Evolutionary conservation across 148 eudicot genomes (phyloP), one percentile per base, ranked within the genome.

Genomic region (Nyssa sinensis): DNA sequence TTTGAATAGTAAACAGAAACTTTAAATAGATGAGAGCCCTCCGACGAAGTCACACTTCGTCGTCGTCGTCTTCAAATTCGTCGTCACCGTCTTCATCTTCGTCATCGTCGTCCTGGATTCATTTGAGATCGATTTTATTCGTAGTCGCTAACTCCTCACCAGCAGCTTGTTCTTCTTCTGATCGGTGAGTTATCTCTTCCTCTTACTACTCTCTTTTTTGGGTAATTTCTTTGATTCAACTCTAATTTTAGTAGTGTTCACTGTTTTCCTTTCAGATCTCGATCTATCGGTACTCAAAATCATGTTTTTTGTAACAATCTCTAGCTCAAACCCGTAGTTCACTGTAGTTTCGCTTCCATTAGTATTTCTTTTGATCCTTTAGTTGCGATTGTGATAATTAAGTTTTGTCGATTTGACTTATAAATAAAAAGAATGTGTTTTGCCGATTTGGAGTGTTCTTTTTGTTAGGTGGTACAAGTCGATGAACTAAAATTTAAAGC

Each of bases 101-200:
- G 4, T 78, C 94, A n/a, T n/a, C n/a, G n/a, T n/a, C n/a, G n/a
- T n/a, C n/a, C 62, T 94, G 98, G 98, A 81, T 89, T 79, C 94
- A 94, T 59, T 87, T 94, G 90, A 85, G 98, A 84, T 91, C 98
- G 81, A 90, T 90, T 60, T 79, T 94, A 17, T 84, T 89, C 75
- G 81, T 94, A 10, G 97, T 91, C 59, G 90, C 90, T 67, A 80
- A 93, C 62, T 86, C 97, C 76, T 88, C 96, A 69, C 83, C 91
- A 33, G 84, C 97, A 16, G 82, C 82, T 21, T 73, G 86, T 49
- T 77, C 91, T 62, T 85, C 91, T 58, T 86, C 87, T 27, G 88
- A 91, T 89, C 92, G 97, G 98, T 93, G 80, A 84, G 94, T 89
- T 53, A n/a, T 71, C 74, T 74, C 64, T 67, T 33, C 51, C 25